A percentile compares a stretch with the other conserved stretches of the same genome.
These are phyloP conservation scores for Multifurca ochricompacta DNA, from an alignment of 768 basidiomycete genomes.

Conservation along the genomic window DNA sequence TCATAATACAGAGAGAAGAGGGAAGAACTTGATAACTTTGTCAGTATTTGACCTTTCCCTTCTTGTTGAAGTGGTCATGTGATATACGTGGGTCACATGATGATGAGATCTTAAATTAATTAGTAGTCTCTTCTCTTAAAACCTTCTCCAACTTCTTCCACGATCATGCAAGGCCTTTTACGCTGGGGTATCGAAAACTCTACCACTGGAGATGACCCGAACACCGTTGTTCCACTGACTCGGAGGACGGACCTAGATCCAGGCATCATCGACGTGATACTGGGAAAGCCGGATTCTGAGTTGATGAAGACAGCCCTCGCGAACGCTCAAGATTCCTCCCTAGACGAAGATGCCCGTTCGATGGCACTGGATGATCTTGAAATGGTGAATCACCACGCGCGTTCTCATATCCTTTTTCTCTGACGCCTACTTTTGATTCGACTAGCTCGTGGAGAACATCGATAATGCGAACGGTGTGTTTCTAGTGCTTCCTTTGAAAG, in stretches of 20 bases:
- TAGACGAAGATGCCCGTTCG: slow-evolving; percentile 50
- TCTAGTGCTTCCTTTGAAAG: background rate
- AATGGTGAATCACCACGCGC: slow-evolving; percentile 47
- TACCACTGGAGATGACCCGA: slow-evolving; percentile 27
- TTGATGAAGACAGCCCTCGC: slow-evolving; percentile 77
- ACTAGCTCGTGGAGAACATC: slow-evolving; percentile 75
- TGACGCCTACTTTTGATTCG: background rate
- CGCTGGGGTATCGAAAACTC: slow-evolving; percentile 81
- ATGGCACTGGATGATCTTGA: slow-evolving; percentile 77
- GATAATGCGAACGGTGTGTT: slow-evolving; percentile 80
- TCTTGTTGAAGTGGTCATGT: too few relatives aligned
- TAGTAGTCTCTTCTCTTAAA: background rate
- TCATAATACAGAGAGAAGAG: too few relatives aligned
- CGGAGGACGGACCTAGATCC: slow-evolving; percentile 58
- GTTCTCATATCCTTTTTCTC: background rate
- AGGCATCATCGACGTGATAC: slow-evolving; percentile 74
- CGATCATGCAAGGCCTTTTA: slow-evolving; percentile 57
- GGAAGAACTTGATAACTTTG: too few relatives aligned
- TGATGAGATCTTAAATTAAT: too few relatives aligned
- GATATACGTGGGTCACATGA: too few relatives aligned
- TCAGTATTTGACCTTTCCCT: too few relatives aligned
- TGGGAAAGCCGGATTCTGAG: slow-evolving; percentile 76
- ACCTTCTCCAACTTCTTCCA: background rate
- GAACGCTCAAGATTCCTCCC: slow-evolving; percentile 48
- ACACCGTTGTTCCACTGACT: slow-evolving; percentile 29